Conservation (phyloP, 2,329 filamentous ascomycete species). For the Paramyrothecium roridum region DNA sequence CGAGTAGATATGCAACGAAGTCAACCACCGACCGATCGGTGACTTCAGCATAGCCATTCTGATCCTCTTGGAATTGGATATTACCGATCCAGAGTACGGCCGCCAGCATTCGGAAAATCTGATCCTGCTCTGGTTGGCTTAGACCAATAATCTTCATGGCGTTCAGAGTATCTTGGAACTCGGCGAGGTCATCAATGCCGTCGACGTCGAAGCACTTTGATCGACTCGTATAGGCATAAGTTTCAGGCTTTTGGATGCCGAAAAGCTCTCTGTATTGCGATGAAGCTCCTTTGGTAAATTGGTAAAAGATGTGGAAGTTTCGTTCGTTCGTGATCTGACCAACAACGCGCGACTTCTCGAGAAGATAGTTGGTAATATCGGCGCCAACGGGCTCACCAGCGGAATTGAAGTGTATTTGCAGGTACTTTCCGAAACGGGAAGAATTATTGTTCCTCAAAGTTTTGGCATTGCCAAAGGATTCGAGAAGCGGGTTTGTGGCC, state of each 20-base stretch:
- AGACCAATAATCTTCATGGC: slow-evolving; percentile 96
- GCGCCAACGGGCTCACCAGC: slow-evolving; percentile 91
- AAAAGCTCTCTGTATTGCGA: slow-evolving; percentile 81
- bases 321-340: slow-evolving; percentile 93
- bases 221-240: slow-evolving; percentile 88
- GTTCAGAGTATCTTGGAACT: slow-evolving; percentile 85
- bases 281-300: slow-evolving; percentile 95
- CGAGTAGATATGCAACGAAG: slow-evolving; percentile 89
- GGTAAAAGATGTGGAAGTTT: slow-evolving; percentile 99
- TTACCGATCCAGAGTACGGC: slow-evolving; percentile 94
- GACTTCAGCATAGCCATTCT: slow-evolving; percentile 83
- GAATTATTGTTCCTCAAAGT: slow-evolving; percentile 98
- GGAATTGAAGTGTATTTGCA: slow-evolving; percentile 93
- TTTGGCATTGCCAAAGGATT: slow-evolving; percentile 98
- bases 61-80: slow-evolving; percentile 84
- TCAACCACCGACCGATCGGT: slow-evolving; percentile 88
- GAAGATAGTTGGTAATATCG: slow-evolving; percentile 95
- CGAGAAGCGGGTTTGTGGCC: slow-evolving; percentile 92
- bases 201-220: slow-evolving; percentile 94
- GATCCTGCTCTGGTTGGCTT: slow-evolving; percentile 83
- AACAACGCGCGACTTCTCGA: slow-evolving; percentile 93
- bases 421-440: slow-evolving; percentile 95
- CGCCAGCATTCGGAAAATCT: slow-evolving; percentile 93
- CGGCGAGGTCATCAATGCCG: slow-evolving; percentile 86
- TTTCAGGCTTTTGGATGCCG: slow-evolving; percentile 86